Evolutionary conservation across 2,329 filamentous ascomycete species (phyloP).

Genomic region (Pyrenophora tritici-repentis): DNA sequence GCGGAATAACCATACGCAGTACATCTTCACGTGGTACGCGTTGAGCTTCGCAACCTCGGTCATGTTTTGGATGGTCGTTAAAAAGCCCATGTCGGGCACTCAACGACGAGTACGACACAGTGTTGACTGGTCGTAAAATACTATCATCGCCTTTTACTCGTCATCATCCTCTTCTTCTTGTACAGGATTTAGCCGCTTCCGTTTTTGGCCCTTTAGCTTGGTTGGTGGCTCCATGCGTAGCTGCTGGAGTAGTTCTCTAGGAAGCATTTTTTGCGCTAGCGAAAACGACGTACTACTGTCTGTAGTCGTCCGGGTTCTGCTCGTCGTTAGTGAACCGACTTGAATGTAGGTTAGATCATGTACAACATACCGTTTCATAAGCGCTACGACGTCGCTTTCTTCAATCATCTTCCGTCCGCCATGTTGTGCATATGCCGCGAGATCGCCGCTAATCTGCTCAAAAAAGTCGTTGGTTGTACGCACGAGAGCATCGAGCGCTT

Average conservation of each 20-base stretch:
- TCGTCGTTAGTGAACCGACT: conserved; percentile 5
- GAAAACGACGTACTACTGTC: conserved; percentile 77
- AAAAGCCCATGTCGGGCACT: conserved; percentile 78
- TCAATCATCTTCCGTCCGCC: conserved; percentile 84
- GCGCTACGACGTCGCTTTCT: conserved; percentile 77
- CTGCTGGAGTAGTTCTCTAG: conserved; percentile 81
- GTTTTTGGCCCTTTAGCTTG: conserved; percentile 53
- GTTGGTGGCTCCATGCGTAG: conserved; percentile 66
- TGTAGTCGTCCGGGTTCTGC: conserved; percentile 65
- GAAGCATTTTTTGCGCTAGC: conserved; percentile 80
- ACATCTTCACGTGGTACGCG: conserved; percentile 98
- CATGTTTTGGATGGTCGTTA: conserved; percentile 96
- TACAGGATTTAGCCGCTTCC: conserved; percentile 50
- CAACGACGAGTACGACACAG: conserved; percentile 76
- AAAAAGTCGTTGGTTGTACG: conserved; percentile 91
- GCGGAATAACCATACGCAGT: conserved; percentile 95
- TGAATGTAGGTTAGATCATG: conserved; percentile 20
- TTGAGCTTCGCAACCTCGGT: conserved; percentile 82
- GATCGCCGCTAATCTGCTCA: conserved; percentile 80
- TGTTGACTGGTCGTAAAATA: conserved; percentile 68
- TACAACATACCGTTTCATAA: conserved; percentile 77
- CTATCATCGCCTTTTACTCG: conserved; percentile 37
- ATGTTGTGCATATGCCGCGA: conserved; percentile 79
- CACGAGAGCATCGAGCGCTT: conserved; percentile 74
- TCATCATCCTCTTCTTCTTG: conserved; percentile 54